Conservation (phyloP, 352 stramenopile species). For the Globisporangium polare region DNA sequence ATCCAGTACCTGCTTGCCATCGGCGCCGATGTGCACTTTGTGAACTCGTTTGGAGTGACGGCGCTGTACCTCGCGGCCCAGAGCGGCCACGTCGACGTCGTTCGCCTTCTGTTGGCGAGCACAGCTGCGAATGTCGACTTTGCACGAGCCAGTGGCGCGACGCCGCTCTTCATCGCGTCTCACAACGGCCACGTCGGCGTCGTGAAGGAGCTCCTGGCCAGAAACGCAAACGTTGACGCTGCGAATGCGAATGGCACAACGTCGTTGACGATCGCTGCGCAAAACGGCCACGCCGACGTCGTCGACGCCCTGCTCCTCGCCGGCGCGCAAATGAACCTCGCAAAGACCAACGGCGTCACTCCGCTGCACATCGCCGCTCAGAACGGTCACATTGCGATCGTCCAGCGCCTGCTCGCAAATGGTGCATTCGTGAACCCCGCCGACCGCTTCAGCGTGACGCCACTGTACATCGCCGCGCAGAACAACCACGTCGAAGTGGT, state of each 20-base stretch:
- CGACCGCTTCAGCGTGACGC: slow-evolving; percentile 11
- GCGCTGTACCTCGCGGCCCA: slow-evolving; percentile 8
- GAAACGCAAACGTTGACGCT: neutral
- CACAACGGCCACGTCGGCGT: slow-evolving; percentile 13
- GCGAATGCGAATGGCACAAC: slow-evolving; percentile 9
- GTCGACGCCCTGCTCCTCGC: slow-evolving; percentile 1
- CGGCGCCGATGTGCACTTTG: slow-evolving; percentile 1
- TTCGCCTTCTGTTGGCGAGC: neutral
- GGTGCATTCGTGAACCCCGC: slow-evolving; percentile 6
- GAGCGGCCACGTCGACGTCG: slow-evolving; percentile 7
- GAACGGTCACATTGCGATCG: slow-evolving; percentile 3
- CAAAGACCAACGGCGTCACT: slow-evolving; percentile 7
- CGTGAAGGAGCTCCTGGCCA: slow-evolving; percentile 5
- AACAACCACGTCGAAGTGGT: slow-evolving; percentile 9
- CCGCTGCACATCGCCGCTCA: slow-evolving; percentile 15
- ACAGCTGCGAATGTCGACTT: slow-evolving; percentile 1
- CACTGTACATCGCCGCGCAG: slow-evolving; percentile 15
- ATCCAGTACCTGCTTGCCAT: neutral
- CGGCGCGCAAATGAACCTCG: slow-evolving; percentile 2
- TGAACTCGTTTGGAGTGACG: neutral
- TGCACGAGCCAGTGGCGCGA: slow-evolving; percentile 3
- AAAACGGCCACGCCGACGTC: slow-evolving; percentile 11
- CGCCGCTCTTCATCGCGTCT: slow-evolving; percentile 9
- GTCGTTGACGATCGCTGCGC: slow-evolving; percentile 9
- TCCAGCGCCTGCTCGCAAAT: slow-evolving; percentile 1